Base-by-base conservation (phyloP, 345 rosid species). In the Eucalyptus pauciflora region DNA sequence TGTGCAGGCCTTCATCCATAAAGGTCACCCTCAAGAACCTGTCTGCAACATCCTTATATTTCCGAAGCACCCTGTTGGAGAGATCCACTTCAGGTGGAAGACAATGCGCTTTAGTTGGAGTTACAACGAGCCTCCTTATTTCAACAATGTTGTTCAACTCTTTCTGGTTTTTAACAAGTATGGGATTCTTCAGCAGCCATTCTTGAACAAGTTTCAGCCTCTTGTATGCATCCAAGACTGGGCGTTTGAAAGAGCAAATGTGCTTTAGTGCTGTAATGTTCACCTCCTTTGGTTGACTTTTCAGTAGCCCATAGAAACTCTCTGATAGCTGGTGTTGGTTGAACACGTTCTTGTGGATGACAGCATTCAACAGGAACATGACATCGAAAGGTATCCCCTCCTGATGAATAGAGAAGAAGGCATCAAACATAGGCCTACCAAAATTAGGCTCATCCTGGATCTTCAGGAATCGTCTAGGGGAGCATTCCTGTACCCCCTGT, bases 1-100 rank as follows among this genome's bases (percentile, higher is more conserved):
- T 95, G 90, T 94, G 95, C 94, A 96, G 89, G 89, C 99, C 95
- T 92, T 97, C 98, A 87, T 97, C 99, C 97, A 94, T 96, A 90
- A 97, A 97, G 87, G 99, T 95, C 50, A 97, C 97, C 60, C 98
- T 95, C 86, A 97, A 71, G 92, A 97, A 96, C 48, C 96, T 93
- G 69, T 97, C 97, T 16, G 95, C 92, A 48, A 95, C 92, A 56
- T 92, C 92, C 85, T 87, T 95, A 89, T 96, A 97, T 79, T 92
- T 93, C 93, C 97, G 93, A 80, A 97, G 93, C 80, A 96, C 97
- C 92, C 99, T 94, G 89, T 97, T 97, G 90, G 99, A 97, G 86
- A 97, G 97, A 90, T 96, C 99, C 88, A 93, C 95, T 92, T 96
- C 99, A n/a, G 99, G 98, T 86, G 95, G 98, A 88, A 95, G 95